Conservation (phyloP, 2,329 filamentous ascomycete species). For the Davidsoniella virescens region DNA sequence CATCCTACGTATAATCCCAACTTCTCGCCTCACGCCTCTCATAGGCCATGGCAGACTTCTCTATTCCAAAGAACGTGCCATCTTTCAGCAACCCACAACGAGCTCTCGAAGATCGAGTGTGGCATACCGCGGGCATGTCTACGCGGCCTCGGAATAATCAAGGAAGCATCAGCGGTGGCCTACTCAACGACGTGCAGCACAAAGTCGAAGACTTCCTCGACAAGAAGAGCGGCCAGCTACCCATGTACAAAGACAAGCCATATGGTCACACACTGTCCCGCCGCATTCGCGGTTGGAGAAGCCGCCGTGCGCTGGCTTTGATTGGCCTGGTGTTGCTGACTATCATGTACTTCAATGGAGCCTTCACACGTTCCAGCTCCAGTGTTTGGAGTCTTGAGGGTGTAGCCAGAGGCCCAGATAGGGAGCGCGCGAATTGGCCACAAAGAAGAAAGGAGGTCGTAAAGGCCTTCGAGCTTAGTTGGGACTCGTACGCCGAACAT, state of each 20-base stretch:
- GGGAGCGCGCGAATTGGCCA: conserved; percentile 50
- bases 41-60: conserved; percentile 43
- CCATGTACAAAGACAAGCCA: conserved; percentile 99
- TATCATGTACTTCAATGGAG: conserved; percentile 54
- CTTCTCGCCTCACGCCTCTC: no score
- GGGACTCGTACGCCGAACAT: conserved; percentile 82
- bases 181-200: conserved; percentile 39
- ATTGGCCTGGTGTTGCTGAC: conserved; percentile 36
- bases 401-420: conserved; percentile 26
- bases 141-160: conserved; percentile 19
- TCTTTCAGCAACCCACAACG: conserved; percentile 30
- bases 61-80: conserved; percentile 52
- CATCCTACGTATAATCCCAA: no score
- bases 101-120: conserved; percentile 39
- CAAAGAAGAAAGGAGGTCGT: conserved; percentile 65
- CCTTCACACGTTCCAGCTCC: conserved; percentile 29
- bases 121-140: conserved; percentile 37
- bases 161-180: conserved; percentile 19
- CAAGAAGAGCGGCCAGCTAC: conserved; percentile 37
- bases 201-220: conserved; percentile 51
- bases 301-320: conserved; percentile 41
- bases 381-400: conserved; percentile 43
- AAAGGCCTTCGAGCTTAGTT: conserved; percentile 80
- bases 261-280: conserved; percentile 40
- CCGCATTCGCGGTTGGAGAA: conserved; percentile 37